Conservation (phyloP, 805 yeast species). For the Candida yuanshanica region DNA sequence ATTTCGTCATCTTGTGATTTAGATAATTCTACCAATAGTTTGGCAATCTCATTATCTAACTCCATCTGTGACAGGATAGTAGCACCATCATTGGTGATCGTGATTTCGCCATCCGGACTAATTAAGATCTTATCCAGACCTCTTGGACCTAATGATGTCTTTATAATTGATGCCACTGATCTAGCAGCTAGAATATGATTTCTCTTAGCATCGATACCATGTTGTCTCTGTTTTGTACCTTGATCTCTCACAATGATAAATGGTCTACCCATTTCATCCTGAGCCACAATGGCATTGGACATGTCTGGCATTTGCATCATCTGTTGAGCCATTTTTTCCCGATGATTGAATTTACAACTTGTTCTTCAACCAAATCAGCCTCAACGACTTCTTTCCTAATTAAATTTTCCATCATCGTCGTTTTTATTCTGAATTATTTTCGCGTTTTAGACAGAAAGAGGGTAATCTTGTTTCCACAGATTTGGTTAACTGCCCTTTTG, state of each 20-base stretch:
- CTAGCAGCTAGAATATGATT: conserved; percentile 93
- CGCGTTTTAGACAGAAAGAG: background rate
- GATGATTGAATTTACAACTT: background rate
- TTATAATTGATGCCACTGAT: conserved; percentile 87
- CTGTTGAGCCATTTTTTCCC: conserved; percentile 26
- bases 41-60: conserved; percentile 92
- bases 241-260: conserved; percentile 93
- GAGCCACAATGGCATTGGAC: conserved; percentile 98
- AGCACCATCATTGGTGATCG: conserved; percentile 98
- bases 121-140: conserved; percentile 96
- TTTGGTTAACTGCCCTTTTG: background rate
- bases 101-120: conserved; percentile 95
- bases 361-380: background rate
- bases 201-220: conserved; percentile 74
- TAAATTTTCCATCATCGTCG: background rate
- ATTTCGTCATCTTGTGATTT: conserved; percentile 72
- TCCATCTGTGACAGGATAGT: conserved; percentile 96
- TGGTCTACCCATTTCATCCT: conserved; percentile 99
- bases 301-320: conserved; percentile 70
- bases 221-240: conserved; percentile 56
- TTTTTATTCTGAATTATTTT: no score
- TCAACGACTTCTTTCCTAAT: background rate
- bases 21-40: conserved; percentile 86
- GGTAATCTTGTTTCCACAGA: background rate
- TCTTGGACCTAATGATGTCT: conserved; percentile 93